phyloP scores from a whole-genome alignment of 805 yeast species.

The Yamadazyma olivae region DNA sequence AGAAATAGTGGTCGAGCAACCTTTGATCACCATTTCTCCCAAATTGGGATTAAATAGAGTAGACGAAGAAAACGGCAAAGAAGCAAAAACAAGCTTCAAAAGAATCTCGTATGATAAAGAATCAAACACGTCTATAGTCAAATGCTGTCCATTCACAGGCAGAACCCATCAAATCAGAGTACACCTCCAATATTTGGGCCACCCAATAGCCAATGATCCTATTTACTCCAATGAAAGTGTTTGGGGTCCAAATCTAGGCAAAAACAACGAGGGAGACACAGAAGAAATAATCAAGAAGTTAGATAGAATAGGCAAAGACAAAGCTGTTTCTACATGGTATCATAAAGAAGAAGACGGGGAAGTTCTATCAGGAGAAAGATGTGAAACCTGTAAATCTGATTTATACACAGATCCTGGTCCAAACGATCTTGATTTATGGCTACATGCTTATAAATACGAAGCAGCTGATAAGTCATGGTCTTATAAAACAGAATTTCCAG shows the following conservation, averaged over 20 bases:
- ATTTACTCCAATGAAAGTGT: conserved; percentile 72
- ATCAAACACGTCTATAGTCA: conserved; percentile 64
- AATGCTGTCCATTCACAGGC: conserved; percentile 86
- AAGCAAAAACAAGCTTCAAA: conserved; percentile 69
- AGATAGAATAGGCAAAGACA: conserved; percentile 67
- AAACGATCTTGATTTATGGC: conserved; percentile 82
- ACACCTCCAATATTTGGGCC: conserved; percentile 73
- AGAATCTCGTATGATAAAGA: conserved; percentile 60
- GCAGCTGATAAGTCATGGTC: conserved; percentile 61
- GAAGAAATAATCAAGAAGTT: conserved; percentile 47
- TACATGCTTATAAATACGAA: conserved; percentile 84
- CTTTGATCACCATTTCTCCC: conserved; percentile 70
- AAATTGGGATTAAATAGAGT: conserved; percentile 62
- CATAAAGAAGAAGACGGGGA: conserved; percentile 65
- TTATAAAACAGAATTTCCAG: conserved; percentile 72
- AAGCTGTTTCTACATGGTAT: conserved; percentile 66
- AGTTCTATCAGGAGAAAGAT: conserved; percentile 51
- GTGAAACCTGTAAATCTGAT: conserved; percentile 66
- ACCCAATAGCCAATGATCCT: conserved; percentile 56
- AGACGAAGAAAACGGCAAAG: conserved; percentile 53
- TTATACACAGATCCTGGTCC: conserved; percentile 86
- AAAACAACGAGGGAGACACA: conserved; percentile 49
- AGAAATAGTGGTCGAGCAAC: conserved; percentile 58
- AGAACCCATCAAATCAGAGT: conserved; percentile 95
- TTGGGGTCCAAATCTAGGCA: conserved; percentile 81